These are phyloP conservation scores for Clavariopsis aquatica DNA, from an alignment of 495 filamentous ascomycete species.

Conservation along the genomic window DNA sequence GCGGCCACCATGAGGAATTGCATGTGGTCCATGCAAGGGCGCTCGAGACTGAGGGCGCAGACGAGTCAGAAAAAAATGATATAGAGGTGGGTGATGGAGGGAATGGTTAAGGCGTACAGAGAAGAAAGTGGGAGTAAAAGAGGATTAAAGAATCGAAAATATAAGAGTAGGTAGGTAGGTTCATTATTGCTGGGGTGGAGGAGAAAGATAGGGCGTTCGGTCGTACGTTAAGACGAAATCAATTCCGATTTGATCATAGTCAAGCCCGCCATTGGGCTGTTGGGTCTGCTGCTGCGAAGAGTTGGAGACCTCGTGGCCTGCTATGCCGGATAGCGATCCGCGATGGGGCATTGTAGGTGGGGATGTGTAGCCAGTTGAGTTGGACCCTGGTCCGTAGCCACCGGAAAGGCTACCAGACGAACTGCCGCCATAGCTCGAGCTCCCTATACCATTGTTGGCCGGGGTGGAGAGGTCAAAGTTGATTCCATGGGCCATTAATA, in stretches of 20 bases:
- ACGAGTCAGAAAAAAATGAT: conserved; percentile 21
- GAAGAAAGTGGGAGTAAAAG: conserved; percentile 31
- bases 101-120: conserved; percentile 7
- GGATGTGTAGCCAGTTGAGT: conserved; percentile 47
- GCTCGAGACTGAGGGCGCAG: conserved; percentile 70
- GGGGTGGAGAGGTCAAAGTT: conserved; percentile 47
- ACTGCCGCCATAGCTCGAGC: conserved; percentile 42
- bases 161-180: neutral
- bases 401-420: conserved; percentile 59
- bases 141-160: conserved; percentile 11
- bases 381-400: conserved; percentile 51
- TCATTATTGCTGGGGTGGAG: conserved; percentile 56
- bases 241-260: conserved; percentile 87
- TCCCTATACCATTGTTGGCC: conserved; percentile 33
- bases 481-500: conserved; percentile 75
- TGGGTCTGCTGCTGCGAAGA: conserved; percentile 21
- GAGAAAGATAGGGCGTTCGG: conserved; percentile 62
- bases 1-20: conserved; percentile 68
- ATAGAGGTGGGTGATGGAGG: conserved; percentile 10
- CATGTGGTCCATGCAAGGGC: conserved; percentile 92
- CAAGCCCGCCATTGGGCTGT: conserved; percentile 48
- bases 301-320: conserved; percentile 12
- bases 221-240: conserved; percentile 97
- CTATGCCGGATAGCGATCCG: conserved; percentile 11
- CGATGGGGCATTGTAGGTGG: conserved; percentile 36